A percentile compares a stretch with the other conserved stretches of the same genome.
Evolutionary conservation across 495 filamentous ascomycete genomes (phyloP).

Genomic region (Podospora appendiculata): DNA sequence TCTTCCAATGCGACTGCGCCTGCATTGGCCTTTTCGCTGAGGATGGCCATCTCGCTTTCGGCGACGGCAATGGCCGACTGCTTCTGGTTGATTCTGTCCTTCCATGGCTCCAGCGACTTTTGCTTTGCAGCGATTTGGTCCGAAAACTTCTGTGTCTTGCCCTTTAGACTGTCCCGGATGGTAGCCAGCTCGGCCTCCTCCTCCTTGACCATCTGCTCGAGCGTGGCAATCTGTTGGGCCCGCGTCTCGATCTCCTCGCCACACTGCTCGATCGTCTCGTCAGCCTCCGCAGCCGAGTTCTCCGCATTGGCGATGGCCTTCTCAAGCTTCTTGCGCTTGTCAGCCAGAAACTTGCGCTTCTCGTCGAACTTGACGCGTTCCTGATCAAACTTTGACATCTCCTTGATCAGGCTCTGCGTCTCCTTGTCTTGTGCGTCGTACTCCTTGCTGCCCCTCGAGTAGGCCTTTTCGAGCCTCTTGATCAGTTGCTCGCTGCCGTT

Average conservation of each 20-base stretch:
- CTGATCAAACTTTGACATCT: constrained; percentile 88
- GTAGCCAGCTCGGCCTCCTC: constrained; percentile 76
- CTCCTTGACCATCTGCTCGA: constrained; percentile 64
- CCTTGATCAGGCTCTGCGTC: constrained; percentile 70
- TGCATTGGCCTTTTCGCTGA: constrained; percentile 80
- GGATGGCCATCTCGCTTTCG: constrained; percentile 85
- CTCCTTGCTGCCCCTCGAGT: constrained; percentile 73
- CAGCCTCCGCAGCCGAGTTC: constrained; percentile 60
- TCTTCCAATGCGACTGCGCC: constrained; percentile 77
- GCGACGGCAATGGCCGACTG: constrained; percentile 89
- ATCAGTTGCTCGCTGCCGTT: constrained; percentile 86
- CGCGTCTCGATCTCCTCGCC: constrained; percentile 70
- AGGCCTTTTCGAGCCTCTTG: constrained; percentile 78
- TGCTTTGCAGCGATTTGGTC: constrained; percentile 89
- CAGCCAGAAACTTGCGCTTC: constrained; percentile 84
- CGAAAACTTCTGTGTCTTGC: constrained; percentile 89
- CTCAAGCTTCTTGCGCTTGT: constrained; percentile 91
- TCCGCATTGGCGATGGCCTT: constrained; percentile 67
- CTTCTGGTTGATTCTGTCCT: constrained; percentile 91
- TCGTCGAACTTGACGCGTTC: constrained; percentile 96
- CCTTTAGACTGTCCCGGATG: constrained; percentile 80
- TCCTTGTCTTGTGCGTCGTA: constrained; percentile 77
- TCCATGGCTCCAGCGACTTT: constrained; percentile 93
- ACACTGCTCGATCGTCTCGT: constrained; percentile 69
- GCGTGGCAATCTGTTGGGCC: constrained; percentile 55